These are phyloP conservation scores for Talaromyces sp. DNA, from an alignment of 2,329 filamentous ascomycete species.

Conservation along the genomic window DNA sequence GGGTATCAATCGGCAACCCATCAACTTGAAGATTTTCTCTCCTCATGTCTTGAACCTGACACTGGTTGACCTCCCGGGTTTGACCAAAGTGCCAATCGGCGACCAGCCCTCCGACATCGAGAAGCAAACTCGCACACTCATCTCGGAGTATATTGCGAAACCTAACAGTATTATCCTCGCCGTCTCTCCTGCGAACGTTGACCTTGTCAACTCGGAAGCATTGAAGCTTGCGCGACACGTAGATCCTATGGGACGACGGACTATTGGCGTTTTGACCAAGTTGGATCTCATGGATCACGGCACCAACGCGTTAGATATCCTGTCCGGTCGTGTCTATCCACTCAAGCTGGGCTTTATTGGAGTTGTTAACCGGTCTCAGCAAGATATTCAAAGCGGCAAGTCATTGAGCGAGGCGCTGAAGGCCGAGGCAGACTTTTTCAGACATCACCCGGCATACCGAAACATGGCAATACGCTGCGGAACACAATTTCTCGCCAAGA, in stretches of 20 bases:
- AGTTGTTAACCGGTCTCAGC: slow-evolving; percentile 94
- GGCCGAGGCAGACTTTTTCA: slow-evolving; percentile 91
- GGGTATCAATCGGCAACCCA: slow-evolving; percentile 94
- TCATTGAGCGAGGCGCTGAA: slow-evolving; percentile 87
- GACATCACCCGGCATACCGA: slow-evolving; percentile 91
- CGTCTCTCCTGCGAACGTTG: slow-evolving; percentile 94
- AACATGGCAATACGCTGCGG: slow-evolving; percentile 93
- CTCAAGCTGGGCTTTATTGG: slow-evolving; percentile 97
- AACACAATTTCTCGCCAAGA: slow-evolving; percentile 90
- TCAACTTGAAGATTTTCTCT: slow-evolving; percentile 98
- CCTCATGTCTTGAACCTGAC: slow-evolving; percentile 95
- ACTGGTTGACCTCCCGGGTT: slow-evolving; percentile 86
- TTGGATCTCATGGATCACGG: slow-evolving; percentile 98
- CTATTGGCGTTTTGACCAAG: slow-evolving; percentile 95
- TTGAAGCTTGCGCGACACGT: slow-evolving; percentile 96
- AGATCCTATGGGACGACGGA: slow-evolving; percentile 86
- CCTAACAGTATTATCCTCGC: slow-evolving; percentile 97
- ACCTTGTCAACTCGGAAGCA: slow-evolving; percentile 96
- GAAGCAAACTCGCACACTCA: slow-evolving; percentile 94
- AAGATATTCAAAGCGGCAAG: slow-evolving; percentile 95
- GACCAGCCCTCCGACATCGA: slow-evolving; percentile 97
- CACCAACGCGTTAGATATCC: slow-evolving; percentile 93
- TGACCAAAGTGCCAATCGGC: slow-evolving; percentile 97
- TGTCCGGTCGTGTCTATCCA: slow-evolving; percentile 95
- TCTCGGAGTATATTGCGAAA: slow-evolving; percentile 97